Evolutionary conservation across 495 filamentous ascomycete genomes (phyloP).

Genomic region (Penicillium herquei): DNA sequence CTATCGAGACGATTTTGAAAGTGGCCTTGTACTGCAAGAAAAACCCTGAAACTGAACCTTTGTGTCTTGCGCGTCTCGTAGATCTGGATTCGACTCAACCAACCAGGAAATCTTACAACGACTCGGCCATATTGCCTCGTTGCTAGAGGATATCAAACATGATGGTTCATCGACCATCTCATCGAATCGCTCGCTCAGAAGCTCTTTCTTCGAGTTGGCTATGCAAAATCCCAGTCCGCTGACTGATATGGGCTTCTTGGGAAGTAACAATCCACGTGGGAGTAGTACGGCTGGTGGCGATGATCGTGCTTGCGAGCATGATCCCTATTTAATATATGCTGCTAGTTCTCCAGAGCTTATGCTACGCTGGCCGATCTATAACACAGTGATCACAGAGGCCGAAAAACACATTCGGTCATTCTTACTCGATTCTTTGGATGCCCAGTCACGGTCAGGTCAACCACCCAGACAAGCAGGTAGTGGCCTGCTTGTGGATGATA

Average conservation of each 20-base stretch:
- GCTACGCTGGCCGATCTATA: conserved; percentile 28
- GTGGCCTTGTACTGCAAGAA: neutral
- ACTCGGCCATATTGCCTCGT: conserved; percentile 20
- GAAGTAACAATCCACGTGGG: conserved; percentile 9
- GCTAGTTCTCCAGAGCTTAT: conserved; percentile 28
- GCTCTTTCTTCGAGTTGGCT: conserved; percentile 18
- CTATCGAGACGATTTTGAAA: neutral
- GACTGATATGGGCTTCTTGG: conserved; percentile 8
- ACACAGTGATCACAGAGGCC: conserved; percentile 20
- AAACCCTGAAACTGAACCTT: conserved; percentile 2
- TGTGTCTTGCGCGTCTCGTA: conserved; percentile 3
- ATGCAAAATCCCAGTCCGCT: conserved; percentile 16
- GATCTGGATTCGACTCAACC: conserved; percentile 16
- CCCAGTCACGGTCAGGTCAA: conserved; percentile 1
- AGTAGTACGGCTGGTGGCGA: conserved; percentile 11
- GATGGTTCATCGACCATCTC: conserved; percentile 14
- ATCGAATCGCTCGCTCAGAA: conserved; percentile 17
- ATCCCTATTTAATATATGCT: conserved; percentile 22
- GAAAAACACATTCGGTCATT: conserved; percentile 27
- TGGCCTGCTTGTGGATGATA: conserved; percentile 18
- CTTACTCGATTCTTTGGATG: conserved; percentile 25
- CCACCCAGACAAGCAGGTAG: conserved; percentile 15
- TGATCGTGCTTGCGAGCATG: conserved; percentile 18
- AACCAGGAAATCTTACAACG: conserved; percentile 25
- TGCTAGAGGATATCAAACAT: conserved; percentile 27